These are phyloP conservation scores for Penicillium cataractarum DNA, from an alignment of 495 filamentous ascomycete species.

Conservation along the genomic window DNA sequence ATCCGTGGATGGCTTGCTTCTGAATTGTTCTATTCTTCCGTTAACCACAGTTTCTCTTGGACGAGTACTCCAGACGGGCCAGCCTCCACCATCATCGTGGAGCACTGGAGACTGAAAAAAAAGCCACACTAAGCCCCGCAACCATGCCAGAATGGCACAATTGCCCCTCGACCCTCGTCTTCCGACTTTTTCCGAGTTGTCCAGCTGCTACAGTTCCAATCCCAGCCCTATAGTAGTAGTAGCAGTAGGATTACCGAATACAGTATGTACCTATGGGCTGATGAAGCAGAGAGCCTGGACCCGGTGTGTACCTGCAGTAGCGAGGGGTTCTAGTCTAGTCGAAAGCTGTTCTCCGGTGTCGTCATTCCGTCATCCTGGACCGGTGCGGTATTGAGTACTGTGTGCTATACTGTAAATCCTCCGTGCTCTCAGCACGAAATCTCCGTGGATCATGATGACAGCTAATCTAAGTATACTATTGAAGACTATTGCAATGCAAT, in stretches of 20 bases:
- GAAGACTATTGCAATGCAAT: not conserved
- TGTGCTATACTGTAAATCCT: not conserved
- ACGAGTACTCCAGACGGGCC: not conserved
- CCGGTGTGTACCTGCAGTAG: slow-evolving; percentile 32
- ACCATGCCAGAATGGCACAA: slow-evolving; percentile 24
- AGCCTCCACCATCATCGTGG: slow-evolving; percentile 29
- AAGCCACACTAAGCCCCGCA: slow-evolving; percentile 31
- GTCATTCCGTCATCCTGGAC: slow-evolving; percentile 1
- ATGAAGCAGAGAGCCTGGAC: slow-evolving; percentile 3
- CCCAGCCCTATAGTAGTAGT: not conserved
- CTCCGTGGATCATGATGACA: not conserved
- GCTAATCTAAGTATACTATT: not conserved
- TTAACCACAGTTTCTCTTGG: not conserved
- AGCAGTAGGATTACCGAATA: not conserved
- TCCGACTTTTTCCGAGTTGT: slow-evolving; percentile 31
- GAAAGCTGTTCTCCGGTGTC: not conserved
- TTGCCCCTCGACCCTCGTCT: not conserved
- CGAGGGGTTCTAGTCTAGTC: not conserved
- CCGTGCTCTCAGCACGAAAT: not conserved
- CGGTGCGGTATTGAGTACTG: not conserved
- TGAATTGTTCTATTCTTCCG: no score
- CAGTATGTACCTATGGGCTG: not conserved
- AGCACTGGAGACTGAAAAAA: slow-evolving; percentile 1
- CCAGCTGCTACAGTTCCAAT: not conserved
- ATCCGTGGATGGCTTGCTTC: slow-evolving; percentile 14